A percentile compares a stretch with the other conserved stretches of the same genome.
Evolutionary conservation across 805 yeast genomes (phyloP).

Genomic region (Yamadazyma phyllophila): DNA sequence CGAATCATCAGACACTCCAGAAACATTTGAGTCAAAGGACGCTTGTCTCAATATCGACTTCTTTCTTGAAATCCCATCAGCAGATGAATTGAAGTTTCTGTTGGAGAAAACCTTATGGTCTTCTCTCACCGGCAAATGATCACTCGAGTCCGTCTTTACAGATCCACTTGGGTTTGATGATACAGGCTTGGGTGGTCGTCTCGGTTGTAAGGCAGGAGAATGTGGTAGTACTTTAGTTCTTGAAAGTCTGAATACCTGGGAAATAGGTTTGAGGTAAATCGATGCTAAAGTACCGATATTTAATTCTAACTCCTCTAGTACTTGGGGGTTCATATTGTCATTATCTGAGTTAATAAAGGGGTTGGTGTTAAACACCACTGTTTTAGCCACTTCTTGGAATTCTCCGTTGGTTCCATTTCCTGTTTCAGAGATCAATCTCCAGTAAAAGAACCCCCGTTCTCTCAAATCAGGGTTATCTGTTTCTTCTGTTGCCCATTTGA

Average conservation of each 20-base stretch:
- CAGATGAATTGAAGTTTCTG: constrained; percentile 10
- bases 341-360: constrained; percentile 67
- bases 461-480: constrained; percentile 80
- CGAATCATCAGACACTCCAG: constrained; percentile 15
- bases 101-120: constrained; percentile 8
- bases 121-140: constrained; percentile 4
- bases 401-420: constrained; percentile 22
- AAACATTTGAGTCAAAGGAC: constrained; percentile 21
- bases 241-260: constrained; percentile 71
- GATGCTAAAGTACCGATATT: constrained; percentile 82
- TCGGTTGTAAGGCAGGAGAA: constrained; percentile 43
- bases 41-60: constrained; percentile 16
- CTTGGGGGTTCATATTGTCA: constrained; percentile 64
- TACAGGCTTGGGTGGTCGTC: constrained; percentile 2
- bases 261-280: constrained; percentile 78
- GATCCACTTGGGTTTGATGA: constrained; percentile 2
- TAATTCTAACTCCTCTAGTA: constrained; percentile 78
- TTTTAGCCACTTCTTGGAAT: constrained; percentile 36
- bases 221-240: constrained; percentile 48
- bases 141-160: constrained; percentile 2
- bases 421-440: constrained; percentile 65
- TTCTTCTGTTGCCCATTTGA: constrained; percentile 72
- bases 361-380: constrained; percentile 55
- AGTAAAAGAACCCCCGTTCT: constrained; percentile 81
- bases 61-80: constrained; percentile 13